phyloP scores from a whole-genome alignment of 1,284 basidiomycete genomes.

The Rhodotorula sp. region DNA sequence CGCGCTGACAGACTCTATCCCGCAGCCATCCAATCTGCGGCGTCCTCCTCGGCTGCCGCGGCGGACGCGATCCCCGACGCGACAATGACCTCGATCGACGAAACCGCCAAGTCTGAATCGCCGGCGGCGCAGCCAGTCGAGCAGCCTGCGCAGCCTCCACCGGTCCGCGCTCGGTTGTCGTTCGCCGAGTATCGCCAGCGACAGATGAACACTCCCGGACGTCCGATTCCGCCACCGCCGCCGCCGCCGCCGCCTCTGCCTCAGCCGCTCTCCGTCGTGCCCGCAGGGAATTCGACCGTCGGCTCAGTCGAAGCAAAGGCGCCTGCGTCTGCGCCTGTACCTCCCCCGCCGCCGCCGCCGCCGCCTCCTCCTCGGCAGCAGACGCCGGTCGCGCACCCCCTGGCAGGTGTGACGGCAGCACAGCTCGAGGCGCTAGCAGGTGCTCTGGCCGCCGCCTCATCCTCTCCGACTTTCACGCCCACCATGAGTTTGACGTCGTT shows the following conservation, averaged over 20 bases:
- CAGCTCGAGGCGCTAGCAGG: constrained; percentile 15
- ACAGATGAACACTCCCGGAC: constrained; percentile 3
- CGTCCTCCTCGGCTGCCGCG: no score
- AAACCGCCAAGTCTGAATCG: background rate
- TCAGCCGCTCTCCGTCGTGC: background rate
- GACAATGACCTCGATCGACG: no score
- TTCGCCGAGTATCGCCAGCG: constrained; percentile 43
- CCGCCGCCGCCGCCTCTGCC: constrained; percentile 5
- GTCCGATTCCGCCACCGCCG: constrained; percentile 1
- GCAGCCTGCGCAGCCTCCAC: constrained; percentile 17
- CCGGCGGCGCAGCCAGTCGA: background rate
- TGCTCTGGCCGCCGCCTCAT: background rate
- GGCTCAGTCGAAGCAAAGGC: background rate
- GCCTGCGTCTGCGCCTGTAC: background rate
- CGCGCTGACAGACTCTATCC: no score
- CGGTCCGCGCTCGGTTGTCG: constrained; percentile 34
- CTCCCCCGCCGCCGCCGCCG: background rate
- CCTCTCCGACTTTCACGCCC: constrained; percentile 6
- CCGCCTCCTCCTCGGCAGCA: background rate
- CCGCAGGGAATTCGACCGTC: no score
- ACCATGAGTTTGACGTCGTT: background rate
- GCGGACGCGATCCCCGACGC: background rate
- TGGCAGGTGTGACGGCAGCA: constrained; percentile 4
- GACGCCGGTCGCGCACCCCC: background rate
- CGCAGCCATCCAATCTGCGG: no score